Base-by-base conservation (phyloP, 345 rosid species). In the Gossypium longicalyx region DNA sequence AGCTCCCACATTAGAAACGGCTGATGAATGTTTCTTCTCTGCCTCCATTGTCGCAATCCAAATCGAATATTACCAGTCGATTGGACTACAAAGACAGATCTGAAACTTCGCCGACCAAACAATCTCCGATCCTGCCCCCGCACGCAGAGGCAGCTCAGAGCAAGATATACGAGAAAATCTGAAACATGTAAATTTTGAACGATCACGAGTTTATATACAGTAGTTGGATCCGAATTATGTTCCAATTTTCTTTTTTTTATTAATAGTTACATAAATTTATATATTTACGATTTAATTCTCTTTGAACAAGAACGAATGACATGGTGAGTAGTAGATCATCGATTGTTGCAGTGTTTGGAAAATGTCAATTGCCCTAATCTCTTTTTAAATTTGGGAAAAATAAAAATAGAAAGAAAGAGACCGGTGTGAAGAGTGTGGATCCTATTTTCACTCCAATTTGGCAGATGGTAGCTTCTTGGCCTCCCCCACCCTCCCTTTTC, bases 1-100 rank as follows among this genome's bases (percentile, higher is more conserved):
- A 44, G 79, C 69, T 58, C 79, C 79, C 20, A 60, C 8, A 19
- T 76, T 74, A 0, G 79, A 76, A 0, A 60, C 74, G n/a, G 74
- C 56, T 8, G 73, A 27, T 9, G 79, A 29, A 7, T 34, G 29
- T 34, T 76, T 76, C 70, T 76, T 76, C 25, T 9, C 53, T 10
- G 57, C 17, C 48, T 76, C 78, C 78, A 75, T 74, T 65, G 57
- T 60, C 25, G 44, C 5, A 25, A 22, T 13, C 25, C 3, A 60
- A 60, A 27, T 22, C 19, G 63, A 29, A n/a, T 0, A 38, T 22
- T 53, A n/a, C 19, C 48, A 34, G 64, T 54, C 61, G 74, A 51
- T 34, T 71, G 74, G 52, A 71, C 4, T 71, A 20, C 43, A 70
- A 54, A 2, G 19, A 71, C 49, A 54, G 27, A 51, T 47, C 73